Percentiles rank a stretch among this genome's conserved stretches.
Evolutionary conservation across 306 rosid species (phyloP).

Genomic region (Castanea sativa): DNA sequence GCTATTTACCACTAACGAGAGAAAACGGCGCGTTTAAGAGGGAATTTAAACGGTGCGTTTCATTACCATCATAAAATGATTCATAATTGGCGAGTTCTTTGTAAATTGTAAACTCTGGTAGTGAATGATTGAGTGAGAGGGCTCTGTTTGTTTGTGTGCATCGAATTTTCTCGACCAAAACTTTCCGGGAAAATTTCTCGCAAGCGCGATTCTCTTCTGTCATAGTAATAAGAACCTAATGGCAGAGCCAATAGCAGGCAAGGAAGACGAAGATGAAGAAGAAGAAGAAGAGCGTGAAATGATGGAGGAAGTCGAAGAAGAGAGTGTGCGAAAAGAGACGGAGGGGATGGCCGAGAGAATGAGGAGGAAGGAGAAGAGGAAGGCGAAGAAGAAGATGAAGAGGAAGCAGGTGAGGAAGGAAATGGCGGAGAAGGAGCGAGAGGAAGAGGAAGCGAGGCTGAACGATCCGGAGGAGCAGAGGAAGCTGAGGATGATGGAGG

Average conservation of each 20-base stretch:
- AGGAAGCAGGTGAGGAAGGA: conserved; percentile 69
- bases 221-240: not conserved
- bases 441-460: conserved; percentile 55
- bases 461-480: conserved; percentile 67
- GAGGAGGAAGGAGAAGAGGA: conserved; percentile 85
- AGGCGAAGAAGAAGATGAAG: conserved; percentile 69
- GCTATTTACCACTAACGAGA: too few species aligned
- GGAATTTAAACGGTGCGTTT: not conserved
- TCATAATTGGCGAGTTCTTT: not conserved
- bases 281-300: conserved; percentile 8
- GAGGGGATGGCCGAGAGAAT: not conserved
- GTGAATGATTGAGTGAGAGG: not conserved
- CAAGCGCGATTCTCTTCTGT: not conserved
- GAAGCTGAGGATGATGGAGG: conserved; percentile 37
- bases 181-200: not conserved
- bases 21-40: too few species aligned
- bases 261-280: conserved; percentile 19
- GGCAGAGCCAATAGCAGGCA: not conserved
- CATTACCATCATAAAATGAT: not conserved
- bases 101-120: not conserved
- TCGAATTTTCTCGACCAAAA: not conserved
- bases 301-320: conserved; percentile 4
- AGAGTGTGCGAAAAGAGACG: not conserved
- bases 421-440: conserved; percentile 47
- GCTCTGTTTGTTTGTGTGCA: not conserved